Conservation (phyloP, 148 eudicot genomes). For the Camellia japonica region DNA sequence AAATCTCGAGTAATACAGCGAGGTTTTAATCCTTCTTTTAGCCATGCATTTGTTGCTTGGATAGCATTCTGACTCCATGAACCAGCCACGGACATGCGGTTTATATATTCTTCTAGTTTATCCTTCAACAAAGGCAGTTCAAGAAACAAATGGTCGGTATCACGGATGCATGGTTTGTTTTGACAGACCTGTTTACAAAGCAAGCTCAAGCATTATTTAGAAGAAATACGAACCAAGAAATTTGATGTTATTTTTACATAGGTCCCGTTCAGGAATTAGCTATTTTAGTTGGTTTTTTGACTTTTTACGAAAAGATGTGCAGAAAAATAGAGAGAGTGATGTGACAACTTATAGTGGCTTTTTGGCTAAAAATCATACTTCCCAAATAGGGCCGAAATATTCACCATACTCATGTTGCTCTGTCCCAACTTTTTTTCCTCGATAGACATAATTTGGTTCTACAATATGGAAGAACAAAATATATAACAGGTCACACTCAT, state of each 20-base stretch:
- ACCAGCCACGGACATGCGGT: constrained; percentile 63
- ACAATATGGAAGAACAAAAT: not conserved
- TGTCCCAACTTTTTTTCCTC: not conserved
- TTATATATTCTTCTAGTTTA: constrained; percentile 61
- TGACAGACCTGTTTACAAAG: constrained; percentile 58
- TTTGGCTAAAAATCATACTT: too few species aligned
- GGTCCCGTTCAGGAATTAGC: too few species aligned
- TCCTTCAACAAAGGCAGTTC: constrained; percentile 73
- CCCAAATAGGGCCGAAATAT: too few species aligned
- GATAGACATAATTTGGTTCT: not conserved
- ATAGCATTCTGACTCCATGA: constrained; percentile 94
- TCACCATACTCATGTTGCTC: not conserved
- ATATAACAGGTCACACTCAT: not conserved
- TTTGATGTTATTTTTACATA: too few species aligned
- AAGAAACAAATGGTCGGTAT: constrained; percentile 84
- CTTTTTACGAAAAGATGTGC: too few species aligned
- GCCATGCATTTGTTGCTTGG: constrained; percentile 84
- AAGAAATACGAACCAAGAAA: not conserved
- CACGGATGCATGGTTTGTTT: constrained; percentile 72
- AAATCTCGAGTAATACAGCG: constrained; percentile 93
- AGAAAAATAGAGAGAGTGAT: too few species aligned
- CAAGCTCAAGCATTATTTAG: not conserved
- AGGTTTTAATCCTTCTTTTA: constrained; percentile 72
- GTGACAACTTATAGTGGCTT: too few species aligned
- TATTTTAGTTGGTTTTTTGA: too few species aligned